Conservation (phyloP, 1,284 basidiomycete species). For the Irpex lacteus region DNA sequence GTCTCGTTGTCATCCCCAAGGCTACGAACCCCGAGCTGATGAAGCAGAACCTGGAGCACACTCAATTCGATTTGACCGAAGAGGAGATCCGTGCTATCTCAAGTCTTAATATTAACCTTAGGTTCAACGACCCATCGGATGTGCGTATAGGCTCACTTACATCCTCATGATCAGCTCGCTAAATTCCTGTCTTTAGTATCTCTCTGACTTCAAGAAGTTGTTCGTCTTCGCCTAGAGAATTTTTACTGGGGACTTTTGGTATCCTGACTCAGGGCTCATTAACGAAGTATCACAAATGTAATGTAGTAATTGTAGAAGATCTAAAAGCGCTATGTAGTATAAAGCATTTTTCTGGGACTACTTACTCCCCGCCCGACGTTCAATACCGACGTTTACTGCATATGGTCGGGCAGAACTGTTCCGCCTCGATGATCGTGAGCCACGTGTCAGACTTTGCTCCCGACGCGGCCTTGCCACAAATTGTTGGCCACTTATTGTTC, state of each 20-base stretch:
- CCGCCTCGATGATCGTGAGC: neutral
- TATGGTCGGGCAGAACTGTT: neutral
- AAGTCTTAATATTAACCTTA: conserved; percentile 18
- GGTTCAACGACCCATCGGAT: conserved; percentile 27
- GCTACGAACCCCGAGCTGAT: conserved; percentile 18
- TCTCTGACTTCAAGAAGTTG: conserved; percentile 5
- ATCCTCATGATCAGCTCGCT: neutral
- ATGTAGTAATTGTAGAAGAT: neutral
- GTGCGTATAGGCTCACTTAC: conserved; percentile 12
- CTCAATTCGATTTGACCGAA: conserved; percentile 15
- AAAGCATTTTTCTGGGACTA: too few species aligned
- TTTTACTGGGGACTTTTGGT: too few species aligned
- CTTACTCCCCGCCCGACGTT: too few species aligned
- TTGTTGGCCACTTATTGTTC: neutral
- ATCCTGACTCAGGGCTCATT: neutral
- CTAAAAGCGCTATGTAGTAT: too few species aligned
- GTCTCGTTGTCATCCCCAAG: conserved; percentile 25
- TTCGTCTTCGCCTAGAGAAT: conserved; percentile 6
- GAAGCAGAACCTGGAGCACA: conserved; percentile 21
- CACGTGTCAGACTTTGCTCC: neutral
- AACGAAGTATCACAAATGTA: conserved; percentile 3
- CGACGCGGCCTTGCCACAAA: neutral
- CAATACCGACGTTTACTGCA: too few species aligned
- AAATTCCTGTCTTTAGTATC: conserved; percentile 2
- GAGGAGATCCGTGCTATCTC: conserved; percentile 21